Conservation (phyloP, 345 rosid genomes). For the Euclidium syriacum region DNA sequence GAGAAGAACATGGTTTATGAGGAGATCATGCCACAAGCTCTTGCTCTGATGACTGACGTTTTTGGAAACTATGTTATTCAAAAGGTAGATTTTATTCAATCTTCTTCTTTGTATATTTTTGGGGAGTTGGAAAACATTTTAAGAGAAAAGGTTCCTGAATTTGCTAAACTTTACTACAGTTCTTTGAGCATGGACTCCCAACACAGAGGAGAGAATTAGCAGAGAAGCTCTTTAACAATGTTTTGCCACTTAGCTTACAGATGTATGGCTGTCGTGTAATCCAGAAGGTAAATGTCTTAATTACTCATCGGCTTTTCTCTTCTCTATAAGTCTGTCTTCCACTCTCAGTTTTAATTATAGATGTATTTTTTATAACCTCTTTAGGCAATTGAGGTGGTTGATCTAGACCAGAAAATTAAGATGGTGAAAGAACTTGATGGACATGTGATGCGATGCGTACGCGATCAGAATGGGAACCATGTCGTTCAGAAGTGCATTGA, state of each 20-base stretch:
- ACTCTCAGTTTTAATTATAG: too few species aligned
- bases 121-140: background rate
- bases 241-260: constrained; percentile 55
- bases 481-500: constrained; percentile 71
- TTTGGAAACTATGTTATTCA: constrained; percentile 71
- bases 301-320: too few species aligned
- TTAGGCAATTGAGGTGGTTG: constrained; percentile 64
- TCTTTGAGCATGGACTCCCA: constrained; percentile 62
- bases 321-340: too few species aligned
- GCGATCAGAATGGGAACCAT: constrained; percentile 76
- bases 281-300: constrained; percentile 47
- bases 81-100: constrained; percentile 53
- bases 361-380: background rate
- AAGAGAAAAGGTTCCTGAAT: background rate
- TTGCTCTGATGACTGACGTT: constrained; percentile 63
- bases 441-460: constrained; percentile 59
- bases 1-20: constrained; percentile 59
- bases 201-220: constrained; percentile 58
- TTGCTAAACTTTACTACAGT: constrained; percentile 28
- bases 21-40: constrained; percentile 60
- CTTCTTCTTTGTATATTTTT: background rate
- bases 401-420: constrained; percentile 54
- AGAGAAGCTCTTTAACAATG: constrained; percentile 45
- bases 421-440: constrained; percentile 65
- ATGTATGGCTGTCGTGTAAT: constrained; percentile 72